Evolutionary conservation across 805 yeast genomes (phyloP).

Genomic region (Saturnispora kantuleensis): DNA sequence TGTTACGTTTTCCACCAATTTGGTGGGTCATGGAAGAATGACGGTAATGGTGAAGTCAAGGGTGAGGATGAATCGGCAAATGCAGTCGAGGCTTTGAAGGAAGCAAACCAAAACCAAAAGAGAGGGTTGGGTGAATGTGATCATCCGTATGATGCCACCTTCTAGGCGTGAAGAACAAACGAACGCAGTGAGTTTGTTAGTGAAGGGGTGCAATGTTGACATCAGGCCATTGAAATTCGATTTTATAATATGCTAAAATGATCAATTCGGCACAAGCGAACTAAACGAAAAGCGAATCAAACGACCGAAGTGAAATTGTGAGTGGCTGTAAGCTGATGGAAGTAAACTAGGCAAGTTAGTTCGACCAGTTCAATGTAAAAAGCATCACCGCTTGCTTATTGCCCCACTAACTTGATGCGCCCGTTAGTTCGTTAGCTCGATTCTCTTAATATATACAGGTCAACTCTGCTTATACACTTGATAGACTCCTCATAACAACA

Average conservation of each 20-base stretch:
- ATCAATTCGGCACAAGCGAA: no score
- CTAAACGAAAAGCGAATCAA: no score
- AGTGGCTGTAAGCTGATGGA: no score
- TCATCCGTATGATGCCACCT: conserved; percentile 4
- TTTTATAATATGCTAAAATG: no score
- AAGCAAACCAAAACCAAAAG: conserved; percentile 14
- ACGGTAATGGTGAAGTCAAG: conserved; percentile 29
- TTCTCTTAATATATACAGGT: conserved; percentile 1
- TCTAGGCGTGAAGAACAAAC: not conserved
- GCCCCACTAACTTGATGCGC: not conserved
- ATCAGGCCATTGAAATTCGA: no score
- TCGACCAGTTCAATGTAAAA: not conserved
- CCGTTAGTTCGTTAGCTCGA: not conserved
- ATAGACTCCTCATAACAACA: not conserved
- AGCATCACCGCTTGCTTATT: not conserved
- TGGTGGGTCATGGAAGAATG: conserved; percentile 30
- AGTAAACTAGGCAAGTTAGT: no score
- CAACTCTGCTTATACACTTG: not conserved
- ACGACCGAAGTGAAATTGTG: no score
- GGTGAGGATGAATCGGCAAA: conserved; percentile 19
- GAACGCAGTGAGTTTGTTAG: no score
- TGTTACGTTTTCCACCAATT: conserved; percentile 27
- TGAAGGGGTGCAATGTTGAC: no score
- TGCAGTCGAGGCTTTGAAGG: not conserved
- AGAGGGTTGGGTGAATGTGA: conserved; percentile 4